phyloP scores from a whole-genome alignment of 2,329 filamentous ascomycete species.

The Aspergillus persii region DNA sequence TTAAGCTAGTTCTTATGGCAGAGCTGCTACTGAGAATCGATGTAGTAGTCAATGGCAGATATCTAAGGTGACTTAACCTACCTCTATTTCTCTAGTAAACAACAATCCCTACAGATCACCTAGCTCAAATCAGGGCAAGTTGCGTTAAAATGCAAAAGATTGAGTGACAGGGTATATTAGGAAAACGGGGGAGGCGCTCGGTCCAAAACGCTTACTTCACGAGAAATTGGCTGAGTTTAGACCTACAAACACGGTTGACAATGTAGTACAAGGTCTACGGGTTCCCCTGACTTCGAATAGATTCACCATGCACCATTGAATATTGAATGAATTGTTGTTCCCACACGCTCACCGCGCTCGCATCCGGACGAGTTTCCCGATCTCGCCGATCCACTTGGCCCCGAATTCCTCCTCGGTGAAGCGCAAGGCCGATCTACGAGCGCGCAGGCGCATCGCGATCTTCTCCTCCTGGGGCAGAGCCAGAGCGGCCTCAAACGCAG shows the following conservation, averaged over 20 bases:
- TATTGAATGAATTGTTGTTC: too few relatives aligned
- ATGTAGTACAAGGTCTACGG: neutral
- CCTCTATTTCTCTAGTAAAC: too few relatives aligned
- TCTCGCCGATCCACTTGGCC: constrained; percentile 71
- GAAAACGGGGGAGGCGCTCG: too few relatives aligned
- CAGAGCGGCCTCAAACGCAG: constrained; percentile 75
- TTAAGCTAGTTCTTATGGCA: neutral
- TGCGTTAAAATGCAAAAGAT: neutral
- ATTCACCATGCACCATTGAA: too few relatives aligned
- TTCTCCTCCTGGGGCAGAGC: constrained; percentile 61
- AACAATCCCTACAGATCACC: too few relatives aligned
- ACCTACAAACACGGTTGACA: neutral
- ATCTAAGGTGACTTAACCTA: neutral
- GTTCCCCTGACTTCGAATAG: neutral
- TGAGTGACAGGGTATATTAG: too few relatives aligned
- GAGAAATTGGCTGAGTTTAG: neutral
- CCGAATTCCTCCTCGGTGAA: constrained; percentile 89
- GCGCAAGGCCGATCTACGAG: constrained; percentile 72
- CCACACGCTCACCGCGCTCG: constrained; percentile 4
- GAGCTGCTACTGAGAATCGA: too few relatives aligned
- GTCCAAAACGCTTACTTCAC: neutral
- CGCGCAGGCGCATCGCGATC: constrained; percentile 70
- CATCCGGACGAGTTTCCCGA: constrained; percentile 66
- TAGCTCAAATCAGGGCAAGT: too few relatives aligned
- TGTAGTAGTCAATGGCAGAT: neutral